A percentile compares a stretch with the other conserved stretches of the same genome.
Evolutionary conservation across 371 early-diverging fungal genomes (phyloP).

Genomic region (Circinella minor): DNA sequence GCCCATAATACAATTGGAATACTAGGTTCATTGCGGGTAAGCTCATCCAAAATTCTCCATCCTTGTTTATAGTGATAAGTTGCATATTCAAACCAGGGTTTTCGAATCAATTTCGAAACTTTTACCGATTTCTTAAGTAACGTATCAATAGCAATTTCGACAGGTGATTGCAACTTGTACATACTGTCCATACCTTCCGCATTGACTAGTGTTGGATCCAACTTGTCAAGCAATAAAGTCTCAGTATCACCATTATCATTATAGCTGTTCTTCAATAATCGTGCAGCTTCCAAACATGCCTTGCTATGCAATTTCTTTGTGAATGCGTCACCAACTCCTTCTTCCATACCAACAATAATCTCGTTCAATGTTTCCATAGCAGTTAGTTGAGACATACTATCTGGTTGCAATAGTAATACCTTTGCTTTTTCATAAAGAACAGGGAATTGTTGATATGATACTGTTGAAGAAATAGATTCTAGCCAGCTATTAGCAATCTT

Average conservation of each 20-base stretch:
- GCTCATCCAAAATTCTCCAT: constrained; percentile 64
- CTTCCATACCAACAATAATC: constrained; percentile 20
- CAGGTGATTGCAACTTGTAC: constrained; percentile 29
- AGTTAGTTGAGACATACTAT: constrained; percentile 15
- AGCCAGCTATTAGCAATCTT: constrained; percentile 25
- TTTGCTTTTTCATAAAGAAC: constrained; percentile 35
- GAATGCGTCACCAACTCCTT: neutral
- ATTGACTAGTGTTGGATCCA: constrained; percentile 31
- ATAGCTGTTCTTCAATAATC: constrained; percentile 8
- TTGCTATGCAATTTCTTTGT: constrained; percentile 29
- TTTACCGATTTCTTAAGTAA: constrained; percentile 36
- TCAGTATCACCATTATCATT: constrained; percentile 4
- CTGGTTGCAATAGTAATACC: constrained; percentile 18
- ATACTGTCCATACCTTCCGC: constrained; percentile 22
- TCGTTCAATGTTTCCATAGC: constrained; percentile 28
- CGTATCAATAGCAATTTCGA: constrained; percentile 32
- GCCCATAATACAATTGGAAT: constrained; percentile 38
- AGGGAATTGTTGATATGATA: constrained; percentile 19
- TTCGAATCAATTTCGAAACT: constrained; percentile 27
- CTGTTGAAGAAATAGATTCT: constrained; percentile 11
- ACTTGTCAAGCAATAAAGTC: neutral
- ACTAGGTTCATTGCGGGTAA: constrained; percentile 19
- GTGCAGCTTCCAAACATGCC: constrained; percentile 20
- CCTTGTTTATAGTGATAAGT: constrained; percentile 67
- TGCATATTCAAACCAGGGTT: constrained; percentile 71